These are phyloP conservation scores for Alternaria ventricosa DNA, from an alignment of 2,329 filamentous ascomycete species.

Conservation along the genomic window DNA sequence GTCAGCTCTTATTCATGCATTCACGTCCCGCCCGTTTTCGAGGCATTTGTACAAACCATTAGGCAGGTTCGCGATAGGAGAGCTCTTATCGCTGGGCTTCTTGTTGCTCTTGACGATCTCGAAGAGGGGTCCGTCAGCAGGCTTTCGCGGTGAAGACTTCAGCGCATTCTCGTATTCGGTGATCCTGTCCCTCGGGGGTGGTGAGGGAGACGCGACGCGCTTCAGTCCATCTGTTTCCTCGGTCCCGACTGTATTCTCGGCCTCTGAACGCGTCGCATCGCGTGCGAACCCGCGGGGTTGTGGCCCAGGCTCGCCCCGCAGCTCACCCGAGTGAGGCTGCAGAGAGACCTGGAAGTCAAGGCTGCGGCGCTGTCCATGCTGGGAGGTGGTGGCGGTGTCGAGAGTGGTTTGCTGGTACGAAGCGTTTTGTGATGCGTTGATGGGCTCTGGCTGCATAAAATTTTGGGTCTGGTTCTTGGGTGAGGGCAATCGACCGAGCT, in stretches of 20 bases:
- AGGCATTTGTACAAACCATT: conserved; percentile 70
- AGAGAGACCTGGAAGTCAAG: conserved; percentile 55
- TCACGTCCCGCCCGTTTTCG: background rate
- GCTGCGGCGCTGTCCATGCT: conserved; percentile 64
- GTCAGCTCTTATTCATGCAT: conserved; percentile 10
- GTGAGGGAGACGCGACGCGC: conserved; percentile 18
- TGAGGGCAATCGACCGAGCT: conserved; percentile 62
- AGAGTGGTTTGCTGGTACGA: conserved; percentile 48
- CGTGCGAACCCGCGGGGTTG: conserved; percentile 21
- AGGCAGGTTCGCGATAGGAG: conserved; percentile 69
- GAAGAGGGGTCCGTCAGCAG: conserved; percentile 55
- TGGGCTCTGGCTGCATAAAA: conserved; percentile 72
- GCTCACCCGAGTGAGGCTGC: conserved; percentile 47
- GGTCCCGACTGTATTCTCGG: conserved; percentile 13
- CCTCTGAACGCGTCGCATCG: conserved; percentile 30
- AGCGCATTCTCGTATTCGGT: conserved; percentile 62
- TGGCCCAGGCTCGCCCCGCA: conserved; percentile 35
- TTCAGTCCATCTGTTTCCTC: conserved; percentile 40
- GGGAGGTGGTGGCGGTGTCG: conserved; percentile 52
- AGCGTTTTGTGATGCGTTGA: conserved; percentile 57
- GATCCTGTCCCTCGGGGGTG: conserved; percentile 57
- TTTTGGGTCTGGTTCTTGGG: conserved; percentile 43
- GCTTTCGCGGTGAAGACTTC: conserved; percentile 47
- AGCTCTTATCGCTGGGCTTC: conserved; percentile 53
- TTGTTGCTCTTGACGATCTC: conserved; percentile 59